Conservation (phyloP, 2,329 filamentous ascomycete species). For the Rutstroemia sp. region DNA sequence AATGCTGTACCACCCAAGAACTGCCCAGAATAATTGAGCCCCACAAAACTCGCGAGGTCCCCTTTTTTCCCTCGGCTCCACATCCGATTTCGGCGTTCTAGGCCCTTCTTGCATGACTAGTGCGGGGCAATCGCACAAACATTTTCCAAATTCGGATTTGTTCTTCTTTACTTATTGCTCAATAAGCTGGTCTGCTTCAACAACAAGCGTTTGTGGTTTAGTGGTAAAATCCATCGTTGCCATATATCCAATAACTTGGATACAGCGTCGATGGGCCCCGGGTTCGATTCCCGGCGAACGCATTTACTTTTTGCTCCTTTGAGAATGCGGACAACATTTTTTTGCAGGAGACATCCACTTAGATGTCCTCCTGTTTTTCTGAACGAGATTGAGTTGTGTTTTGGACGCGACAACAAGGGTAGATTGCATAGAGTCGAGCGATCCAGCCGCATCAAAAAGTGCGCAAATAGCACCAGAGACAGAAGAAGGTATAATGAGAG, state of each 20-base stretch:
- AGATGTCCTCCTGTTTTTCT: neutral
- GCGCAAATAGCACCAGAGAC: neutral
- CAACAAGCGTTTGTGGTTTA: constrained; percentile 10
- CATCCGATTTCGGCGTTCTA: neutral
- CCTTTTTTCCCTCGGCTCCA: constrained; percentile 1
- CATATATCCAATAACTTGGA: no score
- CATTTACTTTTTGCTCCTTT: constrained; percentile 12
- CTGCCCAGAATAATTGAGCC: neutral
- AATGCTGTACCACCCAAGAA: no score
- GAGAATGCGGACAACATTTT: neutral
- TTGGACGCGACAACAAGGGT: no score
- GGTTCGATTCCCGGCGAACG: constrained; percentile 28
- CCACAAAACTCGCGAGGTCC: neutral
- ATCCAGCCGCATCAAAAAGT: neutral
- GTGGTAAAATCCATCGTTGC: constrained; percentile 9
- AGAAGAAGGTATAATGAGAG: neutral
- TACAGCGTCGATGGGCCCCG: constrained; percentile 24
- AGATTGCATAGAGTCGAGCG: no score
- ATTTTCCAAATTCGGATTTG: neutral
- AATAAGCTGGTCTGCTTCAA: constrained; percentile 8
- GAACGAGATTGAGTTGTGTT: neutral
- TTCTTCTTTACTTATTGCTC: neutral
- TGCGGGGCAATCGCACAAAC: neutral
- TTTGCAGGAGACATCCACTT: neutral
- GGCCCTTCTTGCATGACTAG: neutral